These are phyloP conservation scores for Leccinum fibrillosum DNA, from an alignment of 768 basidiomycete genomes.

Conservation along the genomic window DNA sequence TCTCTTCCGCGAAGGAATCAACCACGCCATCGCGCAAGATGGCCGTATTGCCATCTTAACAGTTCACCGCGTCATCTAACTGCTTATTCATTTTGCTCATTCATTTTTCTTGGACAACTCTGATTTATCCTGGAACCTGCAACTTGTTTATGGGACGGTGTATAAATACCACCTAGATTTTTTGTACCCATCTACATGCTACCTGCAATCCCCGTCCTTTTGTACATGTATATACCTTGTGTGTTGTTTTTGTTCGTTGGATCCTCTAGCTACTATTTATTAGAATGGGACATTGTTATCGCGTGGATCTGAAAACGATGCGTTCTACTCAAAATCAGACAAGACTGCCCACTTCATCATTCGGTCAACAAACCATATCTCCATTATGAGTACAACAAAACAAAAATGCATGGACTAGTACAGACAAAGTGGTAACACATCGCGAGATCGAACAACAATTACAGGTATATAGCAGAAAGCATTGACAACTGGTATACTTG, in stretches of 20 bases:
- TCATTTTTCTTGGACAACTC: not conserved
- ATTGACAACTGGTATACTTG: not conserved
- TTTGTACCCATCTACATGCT: conserved; percentile 2
- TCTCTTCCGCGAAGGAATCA: conserved; percentile 51
- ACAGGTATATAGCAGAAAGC: conserved; percentile 2
- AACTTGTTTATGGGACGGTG: conserved; percentile 3
- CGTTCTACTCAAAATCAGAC: too few relatives aligned
- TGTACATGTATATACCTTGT: conserved; percentile 11
- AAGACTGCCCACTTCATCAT: too few relatives aligned
- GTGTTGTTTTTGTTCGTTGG: not conserved
- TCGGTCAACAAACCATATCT: conserved; percentile 2
- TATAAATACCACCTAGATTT: conserved; percentile 10
- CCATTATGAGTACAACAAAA: conserved; percentile 18
- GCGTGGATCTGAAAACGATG: too few relatives aligned
- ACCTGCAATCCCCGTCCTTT: conserved; percentile 2
- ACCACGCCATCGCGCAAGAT: conserved; percentile 79
- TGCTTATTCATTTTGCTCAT: not conserved
- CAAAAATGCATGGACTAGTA: conserved; percentile 9
- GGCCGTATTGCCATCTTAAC: conserved; percentile 79
- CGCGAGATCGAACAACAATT: not conserved
- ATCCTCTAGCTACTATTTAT: conserved; percentile 1
- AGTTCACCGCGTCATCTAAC: conserved; percentile 44
- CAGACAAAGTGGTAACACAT: conserved; percentile 1
- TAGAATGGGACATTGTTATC: not conserved
- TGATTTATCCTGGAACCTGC: not conserved